Conservation (phyloP, 495 filamentous ascomycete genomes). For the Neurospora sp. region DNA sequence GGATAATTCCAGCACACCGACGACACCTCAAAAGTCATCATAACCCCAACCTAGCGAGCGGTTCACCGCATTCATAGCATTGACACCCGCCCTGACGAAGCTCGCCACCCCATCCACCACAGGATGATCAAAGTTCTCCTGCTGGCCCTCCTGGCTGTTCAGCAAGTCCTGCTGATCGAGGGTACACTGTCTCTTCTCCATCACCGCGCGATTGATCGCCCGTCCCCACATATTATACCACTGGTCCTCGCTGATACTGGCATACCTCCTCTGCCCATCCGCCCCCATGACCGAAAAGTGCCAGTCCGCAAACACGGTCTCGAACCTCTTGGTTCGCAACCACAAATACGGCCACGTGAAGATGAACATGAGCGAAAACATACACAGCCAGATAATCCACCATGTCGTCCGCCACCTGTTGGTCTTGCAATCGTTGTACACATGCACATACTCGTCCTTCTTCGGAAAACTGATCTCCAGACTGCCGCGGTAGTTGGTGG, state of each 20-base stretch:
- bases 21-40: conserved; percentile 4
- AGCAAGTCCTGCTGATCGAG: conserved; percentile 33
- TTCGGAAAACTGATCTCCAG: conserved; percentile 43
- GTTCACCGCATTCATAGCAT: conserved; percentile 35
- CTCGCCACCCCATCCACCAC: conserved; percentile 20
- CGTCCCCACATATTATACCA: conserved; percentile 39
- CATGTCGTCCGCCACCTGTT: conserved; percentile 47
- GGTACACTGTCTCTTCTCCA: conserved; percentile 28
- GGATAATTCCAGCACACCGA: too few species aligned
- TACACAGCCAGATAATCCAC: conserved; percentile 51
- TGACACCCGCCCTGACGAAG: conserved; percentile 27
- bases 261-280: conserved; percentile 30
- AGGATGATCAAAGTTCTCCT: conserved; percentile 10
- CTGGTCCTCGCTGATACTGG: conserved; percentile 35
- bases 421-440: conserved; percentile 45
- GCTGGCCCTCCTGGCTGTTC: conserved; percentile 24
- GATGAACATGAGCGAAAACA: conserved; percentile 50
- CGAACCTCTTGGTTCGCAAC: conserved; percentile 51
- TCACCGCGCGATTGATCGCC: conserved; percentile 30
- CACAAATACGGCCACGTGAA: conserved; percentile 55
- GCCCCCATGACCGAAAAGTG: conserved; percentile 28
- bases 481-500: conserved; percentile 52
- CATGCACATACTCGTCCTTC: conserved; percentile 34
- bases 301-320: conserved; percentile 47
- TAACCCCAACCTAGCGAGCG: conserved; percentile 37